A percentile compares a stretch with the other conserved stretches of the same genome.
phyloP scores from a whole-genome alignment of 148 eudicot genomes.

The Chenopodium formosanum region DNA sequence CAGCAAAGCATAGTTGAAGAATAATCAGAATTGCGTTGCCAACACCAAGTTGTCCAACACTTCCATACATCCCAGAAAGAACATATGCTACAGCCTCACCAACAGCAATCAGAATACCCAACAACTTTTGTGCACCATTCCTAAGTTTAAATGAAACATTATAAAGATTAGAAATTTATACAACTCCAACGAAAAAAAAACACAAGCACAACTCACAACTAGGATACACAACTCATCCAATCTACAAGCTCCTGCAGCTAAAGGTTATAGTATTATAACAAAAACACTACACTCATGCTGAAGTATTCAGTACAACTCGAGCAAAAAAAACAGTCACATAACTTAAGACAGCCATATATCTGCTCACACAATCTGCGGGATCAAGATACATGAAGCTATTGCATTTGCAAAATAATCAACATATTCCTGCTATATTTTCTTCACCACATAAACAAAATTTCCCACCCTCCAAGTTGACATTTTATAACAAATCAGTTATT shows the following conservation, averaged over 20 bases:
- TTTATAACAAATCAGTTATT: not conserved
- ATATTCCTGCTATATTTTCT: not conserved
- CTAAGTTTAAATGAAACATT: conserved; percentile 24
- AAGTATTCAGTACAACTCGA: too few relatives aligned
- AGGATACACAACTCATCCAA: too few relatives aligned
- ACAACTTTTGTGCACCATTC: conserved; percentile 81
- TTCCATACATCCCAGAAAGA: conserved; percentile 88
- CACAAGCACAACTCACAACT: too few relatives aligned
- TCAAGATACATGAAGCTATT: not conserved
- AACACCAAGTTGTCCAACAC: conserved; percentile 76
- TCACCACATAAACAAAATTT: not conserved
- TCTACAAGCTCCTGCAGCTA: too few relatives aligned
- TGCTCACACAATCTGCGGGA: not conserved
- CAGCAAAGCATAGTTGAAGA: conserved; percentile 81
- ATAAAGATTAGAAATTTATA: conserved; percentile 1
- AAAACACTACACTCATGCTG: too few relatives aligned
- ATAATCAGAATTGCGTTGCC: conserved; percentile 78
- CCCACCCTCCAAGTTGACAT: not conserved
- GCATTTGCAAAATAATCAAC: not conserved
- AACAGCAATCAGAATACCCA: conserved; percentile 79
- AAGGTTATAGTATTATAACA: too few relatives aligned
- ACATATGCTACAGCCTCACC: conserved; percentile 93
- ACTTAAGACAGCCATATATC: not conserved
- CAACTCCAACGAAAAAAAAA: not conserved
- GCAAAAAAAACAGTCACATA: too few relatives aligned